Evolutionary conservation across 2,329 filamentous ascomycete species (phyloP).

Genomic region (Leptographium flavum): DNA sequence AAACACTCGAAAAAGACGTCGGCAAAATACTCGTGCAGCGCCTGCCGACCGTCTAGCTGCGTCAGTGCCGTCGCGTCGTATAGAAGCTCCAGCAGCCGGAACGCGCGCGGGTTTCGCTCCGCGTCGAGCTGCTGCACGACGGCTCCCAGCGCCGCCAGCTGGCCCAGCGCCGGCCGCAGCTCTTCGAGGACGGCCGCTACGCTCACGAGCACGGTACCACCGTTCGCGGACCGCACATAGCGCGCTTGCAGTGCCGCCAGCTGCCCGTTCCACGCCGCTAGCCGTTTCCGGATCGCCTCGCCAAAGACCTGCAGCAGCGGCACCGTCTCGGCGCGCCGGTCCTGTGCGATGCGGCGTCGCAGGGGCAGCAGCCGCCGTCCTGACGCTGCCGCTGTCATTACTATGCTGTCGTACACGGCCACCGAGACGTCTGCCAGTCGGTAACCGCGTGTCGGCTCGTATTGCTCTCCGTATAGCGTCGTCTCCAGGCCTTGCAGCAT

Average conservation of each 20-base stretch:
- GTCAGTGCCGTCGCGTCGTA: constrained; percentile 55
- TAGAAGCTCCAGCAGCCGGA: constrained; percentile 65
- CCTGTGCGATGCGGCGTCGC: constrained; percentile 25
- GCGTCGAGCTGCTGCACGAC: constrained; percentile 45
- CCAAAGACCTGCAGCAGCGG: constrained; percentile 60
- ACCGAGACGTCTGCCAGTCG: constrained; percentile 33
- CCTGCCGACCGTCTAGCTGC: constrained; percentile 53
- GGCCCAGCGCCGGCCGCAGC: constrained; percentile 35
- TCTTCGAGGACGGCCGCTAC: constrained; percentile 47
- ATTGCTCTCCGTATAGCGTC: constrained; percentile 45
- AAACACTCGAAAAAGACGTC: constrained; percentile 69
- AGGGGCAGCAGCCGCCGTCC: constrained; percentile 30
- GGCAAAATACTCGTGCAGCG: constrained; percentile 48
- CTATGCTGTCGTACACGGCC: constrained; percentile 34
- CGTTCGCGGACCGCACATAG: constrained; percentile 37
- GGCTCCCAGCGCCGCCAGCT: constrained; percentile 44
- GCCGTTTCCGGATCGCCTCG: constrained; percentile 40
- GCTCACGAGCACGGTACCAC: constrained; percentile 53
- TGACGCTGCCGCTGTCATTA: constrained; percentile 31
- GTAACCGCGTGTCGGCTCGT: constrained; percentile 24
- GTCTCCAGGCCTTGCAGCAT: constrained; percentile 74
- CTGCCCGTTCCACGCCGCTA: constrained; percentile 42
- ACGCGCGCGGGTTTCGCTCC: constrained; percentile 36
- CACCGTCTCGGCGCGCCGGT: constrained; percentile 30
- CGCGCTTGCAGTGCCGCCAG: constrained; percentile 46